Conservation (phyloP, 305 asterid genomes). For the Fraxinus sp. region DNA sequence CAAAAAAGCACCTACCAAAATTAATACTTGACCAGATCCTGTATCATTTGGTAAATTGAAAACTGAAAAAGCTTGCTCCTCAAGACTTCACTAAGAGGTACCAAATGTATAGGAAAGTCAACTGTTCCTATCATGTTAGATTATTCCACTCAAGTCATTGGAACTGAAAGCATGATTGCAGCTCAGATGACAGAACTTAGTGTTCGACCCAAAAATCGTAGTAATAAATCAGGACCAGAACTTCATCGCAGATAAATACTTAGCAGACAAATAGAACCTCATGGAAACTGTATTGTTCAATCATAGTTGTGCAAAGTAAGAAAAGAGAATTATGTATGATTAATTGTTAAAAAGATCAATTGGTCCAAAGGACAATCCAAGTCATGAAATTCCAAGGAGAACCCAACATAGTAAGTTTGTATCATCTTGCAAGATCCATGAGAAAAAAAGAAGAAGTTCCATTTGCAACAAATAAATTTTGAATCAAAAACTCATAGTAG, state of each 20-base stretch:
- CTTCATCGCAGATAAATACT: not conserved
- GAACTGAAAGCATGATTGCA: constrained; percentile 1
- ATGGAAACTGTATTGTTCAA: constrained; percentile 8
- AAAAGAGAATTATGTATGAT: constrained; percentile 8
- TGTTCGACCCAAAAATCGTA: not conserved
- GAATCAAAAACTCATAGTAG: not conserved
- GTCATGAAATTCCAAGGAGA: constrained; percentile 29
- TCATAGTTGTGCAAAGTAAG: constrained; percentile 18
- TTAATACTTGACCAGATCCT: not conserved
- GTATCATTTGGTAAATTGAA: not conserved
- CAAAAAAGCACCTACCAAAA: not conserved
- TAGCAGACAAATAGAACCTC: not conserved
- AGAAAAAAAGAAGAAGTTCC: not conserved
- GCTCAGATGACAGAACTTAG: not conserved
- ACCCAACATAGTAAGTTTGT: constrained; percentile 21
- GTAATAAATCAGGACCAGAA: not conserved
- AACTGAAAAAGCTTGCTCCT: not conserved
- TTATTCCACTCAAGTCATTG: not conserved
- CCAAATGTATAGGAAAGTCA: not conserved
- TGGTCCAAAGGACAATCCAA: constrained; percentile 27
- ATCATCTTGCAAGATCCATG: constrained; percentile 1
- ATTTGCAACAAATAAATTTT: constrained; percentile 6
- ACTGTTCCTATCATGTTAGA: not conserved
- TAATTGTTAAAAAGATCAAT: constrained; percentile 12
- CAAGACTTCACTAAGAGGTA: not conserved